Base-by-base conservation (phyloP, 2,329 filamentous ascomycete species). In the Xylariales sp. region DNA sequence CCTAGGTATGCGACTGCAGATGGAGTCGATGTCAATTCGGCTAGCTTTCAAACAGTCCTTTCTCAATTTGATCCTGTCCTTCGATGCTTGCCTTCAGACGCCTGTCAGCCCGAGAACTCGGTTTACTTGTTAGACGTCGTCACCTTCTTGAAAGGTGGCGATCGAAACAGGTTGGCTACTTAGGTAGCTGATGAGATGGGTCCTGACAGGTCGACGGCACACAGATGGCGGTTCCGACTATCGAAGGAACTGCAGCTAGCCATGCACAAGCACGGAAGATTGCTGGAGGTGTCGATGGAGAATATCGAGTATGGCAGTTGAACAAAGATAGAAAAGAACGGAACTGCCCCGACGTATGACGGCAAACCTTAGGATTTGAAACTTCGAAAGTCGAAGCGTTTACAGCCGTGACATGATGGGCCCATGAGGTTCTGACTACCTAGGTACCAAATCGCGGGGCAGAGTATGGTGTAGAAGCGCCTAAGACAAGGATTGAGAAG, bases 331-430 rank as follows among this genome's bases (percentile, higher is more conserved):
- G 8, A 19, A 16, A 15, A 39, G 27, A 18, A 20, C 15, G 22
- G 6, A 11, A 21, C 25, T n/a, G 14, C 11, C 24, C 15, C 14
- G 11, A 29, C 15, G 29, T 29, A 19, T 31, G 24, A 39, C 10
- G 25, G 22, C 36, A 39, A 24, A 19, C 22, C 14, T 12, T 16
- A 9, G 33, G 20, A 40, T 33, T 15, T 40, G 38, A 40, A 40
- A 40, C 38, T 27, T 40, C 28, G 12, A 4, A 14, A 28, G 28
- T 40, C 38, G 31, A 40, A 40, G 38, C 38, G 38, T 40, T 29
- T 32, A 40, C 38, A 40, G 28, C 18, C 38, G 38, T 10, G 31
- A 40, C 38, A 18, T 40, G 38, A 40, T 24, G 28, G 38, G 38
- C 29, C 31, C 29, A 16, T n/a, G 12, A 8, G 25, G 16, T 9